phyloP scores from a whole-genome alignment of 495 filamentous ascomycete species.

The Pseudomonodictys pantanalensis region DNA sequence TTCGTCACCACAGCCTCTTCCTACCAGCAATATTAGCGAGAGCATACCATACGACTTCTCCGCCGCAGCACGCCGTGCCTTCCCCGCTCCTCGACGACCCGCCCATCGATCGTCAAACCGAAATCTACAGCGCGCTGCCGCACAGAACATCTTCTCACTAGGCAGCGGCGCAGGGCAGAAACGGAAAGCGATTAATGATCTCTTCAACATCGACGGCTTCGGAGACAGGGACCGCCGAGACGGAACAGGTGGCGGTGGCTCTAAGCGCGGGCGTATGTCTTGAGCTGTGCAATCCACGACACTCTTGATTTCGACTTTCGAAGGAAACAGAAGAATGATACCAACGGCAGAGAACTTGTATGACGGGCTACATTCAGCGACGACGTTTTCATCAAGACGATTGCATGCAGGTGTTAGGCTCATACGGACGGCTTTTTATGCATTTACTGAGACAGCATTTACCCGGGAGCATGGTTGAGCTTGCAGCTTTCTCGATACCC shows the following conservation, averaged over 20 bases:
- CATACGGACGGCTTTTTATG: no score
- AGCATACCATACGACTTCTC: slow-evolving; percentile 50
- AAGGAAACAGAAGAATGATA: no score
- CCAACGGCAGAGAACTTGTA: not conserved
- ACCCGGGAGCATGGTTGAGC: no score
- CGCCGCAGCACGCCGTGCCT: slow-evolving; percentile 47
- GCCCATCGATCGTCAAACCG: slow-evolving; percentile 48
- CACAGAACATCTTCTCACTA: slow-evolving; percentile 45
- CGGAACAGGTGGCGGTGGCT: slow-evolving; percentile 49
- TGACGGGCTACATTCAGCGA: not conserved
- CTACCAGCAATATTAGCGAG: slow-evolving; percentile 60
- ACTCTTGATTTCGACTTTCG: no score
- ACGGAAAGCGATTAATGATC: slow-evolving; percentile 71
- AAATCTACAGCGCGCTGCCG: slow-evolving; percentile 41
- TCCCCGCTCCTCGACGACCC: slow-evolving; percentile 54
- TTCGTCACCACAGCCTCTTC: slow-evolving; percentile 63
- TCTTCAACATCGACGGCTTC: slow-evolving; percentile 76
- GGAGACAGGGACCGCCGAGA: slow-evolving; percentile 65
- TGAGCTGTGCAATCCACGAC: slow-evolving; percentile 39
- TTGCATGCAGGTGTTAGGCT: no score
- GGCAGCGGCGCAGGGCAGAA: slow-evolving; percentile 70
- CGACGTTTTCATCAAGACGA: not conserved
- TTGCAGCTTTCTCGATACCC: no score
- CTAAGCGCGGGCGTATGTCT: slow-evolving; percentile 68
- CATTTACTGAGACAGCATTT: no score